Evolutionary conservation across 345 rosid species (phyloP).

Genomic region (Raphanus raphanistrum): DNA sequence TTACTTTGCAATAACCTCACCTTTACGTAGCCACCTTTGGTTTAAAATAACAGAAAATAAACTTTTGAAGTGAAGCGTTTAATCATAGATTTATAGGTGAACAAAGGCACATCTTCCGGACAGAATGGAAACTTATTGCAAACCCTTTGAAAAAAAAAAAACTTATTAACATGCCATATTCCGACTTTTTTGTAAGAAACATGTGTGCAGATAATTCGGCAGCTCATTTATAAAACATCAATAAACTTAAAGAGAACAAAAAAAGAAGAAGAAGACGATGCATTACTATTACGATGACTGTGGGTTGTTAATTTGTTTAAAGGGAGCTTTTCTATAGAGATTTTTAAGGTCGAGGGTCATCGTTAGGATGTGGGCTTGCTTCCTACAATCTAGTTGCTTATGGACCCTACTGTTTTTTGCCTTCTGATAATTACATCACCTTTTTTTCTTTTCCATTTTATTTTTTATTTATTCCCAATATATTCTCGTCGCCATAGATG

Average conservation of each 20-base stretch:
- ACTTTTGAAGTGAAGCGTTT: conserved; percentile 12
- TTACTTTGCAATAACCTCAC: conserved; percentile 25
- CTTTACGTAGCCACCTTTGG: neutral
- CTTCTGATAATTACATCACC: conserved; percentile 28
- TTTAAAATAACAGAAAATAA: neutral
- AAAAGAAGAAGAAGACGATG: conserved; percentile 8
- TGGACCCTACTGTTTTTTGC: conserved; percentile 37
- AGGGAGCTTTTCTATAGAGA: conserved; percentile 51
- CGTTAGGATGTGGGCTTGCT: conserved; percentile 62
- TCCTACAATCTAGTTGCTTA: conserved; percentile 52
- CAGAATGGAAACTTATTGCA: neutral
- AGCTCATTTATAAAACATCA: neutral
- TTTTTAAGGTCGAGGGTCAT: conserved; percentile 72
- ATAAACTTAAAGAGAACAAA: neutral
- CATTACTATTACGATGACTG: conserved; percentile 7
- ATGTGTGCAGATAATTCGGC: neutral
- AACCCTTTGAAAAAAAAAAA: too few species aligned
- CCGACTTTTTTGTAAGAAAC: neutral
- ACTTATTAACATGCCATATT: neutral
- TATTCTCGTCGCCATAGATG: neutral
- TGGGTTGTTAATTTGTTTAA: conserved; percentile 48
- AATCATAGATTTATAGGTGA: neutral
- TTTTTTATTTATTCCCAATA: neutral
- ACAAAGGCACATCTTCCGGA: conserved; percentile 18
- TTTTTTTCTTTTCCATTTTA: neutral